Percentiles rank a stretch among this genome's conserved stretches.
Evolutionary conservation across 225 moss, liverwort and hornwort species (phyloP).

Genomic region (Sphagnum tenellum): DNA sequence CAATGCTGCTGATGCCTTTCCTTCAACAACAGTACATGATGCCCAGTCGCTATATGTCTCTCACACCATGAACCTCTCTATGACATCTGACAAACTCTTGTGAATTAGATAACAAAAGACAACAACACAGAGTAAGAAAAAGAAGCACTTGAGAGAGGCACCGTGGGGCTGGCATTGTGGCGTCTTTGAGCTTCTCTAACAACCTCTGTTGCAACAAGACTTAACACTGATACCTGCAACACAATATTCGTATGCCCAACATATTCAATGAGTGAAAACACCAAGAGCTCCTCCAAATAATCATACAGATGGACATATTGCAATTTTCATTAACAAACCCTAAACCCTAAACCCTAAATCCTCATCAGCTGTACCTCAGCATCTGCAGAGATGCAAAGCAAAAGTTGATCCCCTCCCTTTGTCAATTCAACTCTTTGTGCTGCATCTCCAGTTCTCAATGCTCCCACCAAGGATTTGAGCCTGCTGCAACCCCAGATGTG

Average conservation of each 20-base stretch:
- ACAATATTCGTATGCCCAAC: background rate
- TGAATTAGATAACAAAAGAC: no score
- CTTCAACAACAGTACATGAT: slow-evolving; percentile 21
- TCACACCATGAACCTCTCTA: no score
- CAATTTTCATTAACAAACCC: background rate
- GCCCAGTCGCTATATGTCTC: background rate
- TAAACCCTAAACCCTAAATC: background rate
- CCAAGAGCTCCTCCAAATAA: background rate
- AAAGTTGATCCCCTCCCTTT: slow-evolving; percentile 33
- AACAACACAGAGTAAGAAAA: no score
- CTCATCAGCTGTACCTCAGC: slow-evolving; percentile 24
- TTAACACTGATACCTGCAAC: slow-evolving; percentile 71
- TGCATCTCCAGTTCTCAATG: no score
- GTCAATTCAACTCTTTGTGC: no score
- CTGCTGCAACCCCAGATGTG: no score
- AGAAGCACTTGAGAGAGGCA: slow-evolving; percentile 9
- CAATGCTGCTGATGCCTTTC: slow-evolving; percentile 87
- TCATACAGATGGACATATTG: background rate
- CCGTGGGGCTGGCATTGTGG: slow-evolving; percentile 79
- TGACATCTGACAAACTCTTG: no score
- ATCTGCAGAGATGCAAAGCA: slow-evolving; percentile 44
- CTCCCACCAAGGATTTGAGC: no score
- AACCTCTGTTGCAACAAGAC: slow-evolving; percentile 83
- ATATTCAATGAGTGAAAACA: background rate
- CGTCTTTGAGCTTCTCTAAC: slow-evolving; percentile 89